Base-by-base conservation (phyloP, 2,329 filamentous ascomycete species). In the Hypoxylon sp. region DNA sequence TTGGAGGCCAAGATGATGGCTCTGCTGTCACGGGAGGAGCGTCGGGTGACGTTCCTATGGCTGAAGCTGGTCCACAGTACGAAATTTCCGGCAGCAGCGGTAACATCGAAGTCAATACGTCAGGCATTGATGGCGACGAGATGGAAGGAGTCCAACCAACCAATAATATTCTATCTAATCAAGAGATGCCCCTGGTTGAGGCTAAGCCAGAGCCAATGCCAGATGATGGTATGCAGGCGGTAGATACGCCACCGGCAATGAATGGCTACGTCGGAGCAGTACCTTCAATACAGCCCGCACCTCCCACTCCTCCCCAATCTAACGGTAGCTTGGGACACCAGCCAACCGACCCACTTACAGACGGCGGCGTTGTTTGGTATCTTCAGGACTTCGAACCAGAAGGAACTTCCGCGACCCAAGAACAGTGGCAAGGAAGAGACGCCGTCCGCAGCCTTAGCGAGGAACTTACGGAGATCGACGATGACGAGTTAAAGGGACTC, bases 281-380 rank as follows among this genome's bases (percentile, higher is more conserved):
- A 48, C 74, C 73, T 17, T 75, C 75, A 2, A 75, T 81, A 22
- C 79, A 80, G 39, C 73, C 81, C 6, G 83, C 80, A 0, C 90
- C 90, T 2, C 87, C 90, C 10, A 92, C 91, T 1, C 90, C 91
- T 26, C 90, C 91, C 1, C 86, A 89, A 58, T 92, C 88, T 0
- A 90, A 88, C 70, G 87, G 86, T 48, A 88, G 86, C 69, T 80
- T 87, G 13, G 80, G 79, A 44, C 80, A 81, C 61, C 85, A 87
- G 48, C 78, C 84, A 1, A 70, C 76, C 3, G 87, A 89, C 37
- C 83, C 86, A 11, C 83, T 94, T 48, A 74, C 87, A 2, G 86
- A 91, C 53, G 95, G 95, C 64, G 95, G 95, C 35, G 84, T 97
- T 11, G 89, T 93, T 6, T 98, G 94, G 94, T 97, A 97, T 79